Evolutionary conservation across 176 grass and related monocot species (phyloP).

Genomic region (Triticum turgidum): DNA sequence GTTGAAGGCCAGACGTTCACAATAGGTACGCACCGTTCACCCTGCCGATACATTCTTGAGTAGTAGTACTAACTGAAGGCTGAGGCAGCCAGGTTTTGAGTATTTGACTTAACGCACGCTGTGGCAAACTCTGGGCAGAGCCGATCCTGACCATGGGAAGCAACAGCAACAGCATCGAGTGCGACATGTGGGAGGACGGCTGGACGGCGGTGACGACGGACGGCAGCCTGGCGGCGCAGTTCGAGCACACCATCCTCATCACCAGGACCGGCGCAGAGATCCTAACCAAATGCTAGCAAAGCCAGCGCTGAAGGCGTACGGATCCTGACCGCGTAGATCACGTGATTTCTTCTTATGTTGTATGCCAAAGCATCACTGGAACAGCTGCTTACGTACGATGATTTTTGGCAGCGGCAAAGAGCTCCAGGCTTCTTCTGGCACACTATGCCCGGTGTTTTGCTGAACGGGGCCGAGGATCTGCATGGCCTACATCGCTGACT

Average conservation of each 20-base stretch:
- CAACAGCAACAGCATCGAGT: conserved; percentile 54
- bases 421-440: neutral
- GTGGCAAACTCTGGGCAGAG: conserved; percentile 33
- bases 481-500: no score
- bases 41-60: neutral
- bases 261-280: conserved; percentile 72
- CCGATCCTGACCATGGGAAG: conserved; percentile 76
- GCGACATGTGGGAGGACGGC: conserved; percentile 76
- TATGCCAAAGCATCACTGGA: no score
- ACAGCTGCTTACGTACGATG: no score
- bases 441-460: neutral
- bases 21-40: conserved; percentile 48
- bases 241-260: conserved; percentile 86
- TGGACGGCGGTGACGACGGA: conserved; percentile 86
- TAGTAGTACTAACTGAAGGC: neutral
- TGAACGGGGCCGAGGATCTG: no score
- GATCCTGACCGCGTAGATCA: neutral
- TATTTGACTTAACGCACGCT: neutral
- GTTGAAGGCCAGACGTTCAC: conserved; percentile 93
- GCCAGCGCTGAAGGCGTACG: no score
- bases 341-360: no score
- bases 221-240: conserved; percentile 72
- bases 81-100: neutral
- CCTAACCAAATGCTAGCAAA: conserved; percentile 62
- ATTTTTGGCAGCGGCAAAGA: neutral